A percentile compares a stretch with the other conserved stretches of the same genome.
phyloP scores from a whole-genome alignment of 1,284 basidiomycete species.

The Ceratobasidium sp. region DNA sequence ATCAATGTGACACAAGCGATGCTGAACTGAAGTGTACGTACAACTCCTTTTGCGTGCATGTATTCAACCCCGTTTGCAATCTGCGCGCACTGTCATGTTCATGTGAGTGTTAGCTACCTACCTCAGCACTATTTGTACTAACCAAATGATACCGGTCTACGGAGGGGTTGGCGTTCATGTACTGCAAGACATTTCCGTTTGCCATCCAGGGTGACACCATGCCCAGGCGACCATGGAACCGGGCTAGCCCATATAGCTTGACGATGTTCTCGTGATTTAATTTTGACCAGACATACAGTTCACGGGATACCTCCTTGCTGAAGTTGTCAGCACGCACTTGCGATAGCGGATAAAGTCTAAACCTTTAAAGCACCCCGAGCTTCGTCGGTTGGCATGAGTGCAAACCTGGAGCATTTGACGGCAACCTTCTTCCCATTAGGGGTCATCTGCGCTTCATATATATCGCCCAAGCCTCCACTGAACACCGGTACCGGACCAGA shows the following conservation, averaged over 20 bases:
- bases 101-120: background rate
- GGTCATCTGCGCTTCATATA: background rate
- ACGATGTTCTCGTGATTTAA: background rate
- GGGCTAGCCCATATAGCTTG: background rate
- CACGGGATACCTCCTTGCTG: slow-evolving; percentile 3
- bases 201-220: slow-evolving; percentile 22
- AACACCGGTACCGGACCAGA: no score
- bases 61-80: background rate
- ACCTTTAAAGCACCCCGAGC: background rate
- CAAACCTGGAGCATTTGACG: background rate
- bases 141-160: slow-evolving; percentile 1
- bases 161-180: background rate
- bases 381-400: background rate
- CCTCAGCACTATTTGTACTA: background rate
- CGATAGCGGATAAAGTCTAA: background rate
- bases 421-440: background rate
- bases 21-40: background rate
- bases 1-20: background rate
- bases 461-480: background rate
- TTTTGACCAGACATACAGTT: slow-evolving; percentile 6
- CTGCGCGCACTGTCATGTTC: slow-evolving; percentile 11
- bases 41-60: background rate
- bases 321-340: background rate
- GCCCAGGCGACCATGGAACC: background rate
- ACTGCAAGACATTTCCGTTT: slow-evolving; percentile 3